Base-by-base conservation (phyloP, 1,284 basidiomycete species). In the Anthracocystis setariae region DNA sequence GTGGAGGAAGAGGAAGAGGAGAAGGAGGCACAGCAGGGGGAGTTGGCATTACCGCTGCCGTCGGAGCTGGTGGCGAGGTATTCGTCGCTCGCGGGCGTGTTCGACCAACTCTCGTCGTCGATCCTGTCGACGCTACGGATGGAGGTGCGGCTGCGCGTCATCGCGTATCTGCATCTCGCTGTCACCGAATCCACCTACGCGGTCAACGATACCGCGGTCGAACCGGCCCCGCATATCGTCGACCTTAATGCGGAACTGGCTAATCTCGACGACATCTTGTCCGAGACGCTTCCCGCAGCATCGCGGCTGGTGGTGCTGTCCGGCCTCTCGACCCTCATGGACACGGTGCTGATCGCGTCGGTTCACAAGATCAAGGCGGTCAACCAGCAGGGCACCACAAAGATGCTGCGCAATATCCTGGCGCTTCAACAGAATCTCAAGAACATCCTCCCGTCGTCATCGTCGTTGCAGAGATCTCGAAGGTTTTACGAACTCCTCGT, bases 341-440 rank as follows among this genome's bases (percentile, higher is more conserved):
- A 97, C 82, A 87, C 91, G 61, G 85, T 92, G 42, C 85, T 98
- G 52, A 89, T 98, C 61, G 86, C 86, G 12, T 89, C 90, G 63
- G 92, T 92, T 25, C 88, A 89, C 21, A 85, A 88, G 57, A 87
- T 98, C 59, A 88, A 88, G 23, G 82, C 87, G 15, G 89, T 90
- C 13, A 98, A 94, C 74, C 82, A 85, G 0, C 88, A 89, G 55
- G 95, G 95, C 0, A 88, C 94, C 66, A 89, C 89, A 78, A 97
- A 97, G 85, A 91, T 98, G 82, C 85, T 90, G 75, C 89, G 94
- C 42, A 96, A 97, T 83, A 91, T 97, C 44, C 86, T 94, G 23
- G 92, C 94, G 13, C 86, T 98, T 23, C 94, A 96, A 82, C 95
- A 98, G 82, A 91, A 92, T 75, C 87, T 97, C 73, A 92, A 93